phyloP scores from a whole-genome alignment of 306 rosid genomes.

The Castanea mollissima region DNA sequence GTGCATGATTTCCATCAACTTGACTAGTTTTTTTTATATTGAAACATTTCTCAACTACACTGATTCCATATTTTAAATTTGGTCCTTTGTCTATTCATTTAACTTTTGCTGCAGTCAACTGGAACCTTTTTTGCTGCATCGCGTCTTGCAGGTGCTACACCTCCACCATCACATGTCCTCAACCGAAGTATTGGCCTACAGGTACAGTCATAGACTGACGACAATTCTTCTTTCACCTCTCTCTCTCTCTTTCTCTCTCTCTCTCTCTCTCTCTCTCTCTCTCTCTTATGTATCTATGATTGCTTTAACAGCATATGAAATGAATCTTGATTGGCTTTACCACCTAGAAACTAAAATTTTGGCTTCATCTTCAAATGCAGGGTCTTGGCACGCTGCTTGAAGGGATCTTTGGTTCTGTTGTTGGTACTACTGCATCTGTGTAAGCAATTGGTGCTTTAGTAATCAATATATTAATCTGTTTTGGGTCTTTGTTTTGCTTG shows the following conservation, averaged over 20 bases:
- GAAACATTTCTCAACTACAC: background rate
- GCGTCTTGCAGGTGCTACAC: constrained; percentile 96
- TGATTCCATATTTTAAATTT: background rate
- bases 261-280: background rate
- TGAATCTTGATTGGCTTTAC: background rate
- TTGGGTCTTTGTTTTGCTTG: background rate
- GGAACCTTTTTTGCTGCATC: constrained; percentile 84
- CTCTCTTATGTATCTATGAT: background rate
- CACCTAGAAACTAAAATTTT: constrained; percentile 7
- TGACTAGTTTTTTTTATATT: background rate
- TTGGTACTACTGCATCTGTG: constrained; percentile 91
- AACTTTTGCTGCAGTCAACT: constrained; percentile 65
- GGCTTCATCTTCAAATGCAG: constrained; percentile 41
- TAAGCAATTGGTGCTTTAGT: constrained; percentile 40
- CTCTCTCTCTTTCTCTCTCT: background rate
- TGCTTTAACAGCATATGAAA: constrained; percentile 15
- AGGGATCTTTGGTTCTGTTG: constrained; percentile 78
- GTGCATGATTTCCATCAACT: background rate
- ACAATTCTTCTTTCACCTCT: background rate
- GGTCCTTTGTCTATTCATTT: background rate
- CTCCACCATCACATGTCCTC: constrained; percentile 80
- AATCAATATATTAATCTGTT: background rate
- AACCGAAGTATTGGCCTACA: constrained; percentile 88
- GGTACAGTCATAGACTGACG: constrained; percentile 34
- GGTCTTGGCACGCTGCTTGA: constrained; percentile 77